Evolutionary conservation across 495 filamentous ascomycete species (phyloP).

Genomic region (Talaromyces stipitatus): DNA sequence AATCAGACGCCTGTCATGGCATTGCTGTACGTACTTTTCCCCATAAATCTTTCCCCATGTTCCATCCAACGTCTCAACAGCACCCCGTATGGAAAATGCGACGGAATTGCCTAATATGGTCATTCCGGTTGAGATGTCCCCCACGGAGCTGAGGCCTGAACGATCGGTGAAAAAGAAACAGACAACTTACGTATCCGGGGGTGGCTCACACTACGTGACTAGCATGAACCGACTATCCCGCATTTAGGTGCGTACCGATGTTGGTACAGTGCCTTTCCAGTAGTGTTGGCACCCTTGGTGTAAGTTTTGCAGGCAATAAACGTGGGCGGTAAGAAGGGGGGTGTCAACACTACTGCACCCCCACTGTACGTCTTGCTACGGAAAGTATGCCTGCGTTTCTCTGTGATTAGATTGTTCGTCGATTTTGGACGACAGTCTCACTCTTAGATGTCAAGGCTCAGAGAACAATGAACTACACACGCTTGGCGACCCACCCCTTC

Average conservation of each 20-base stretch:
- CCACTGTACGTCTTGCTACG: too few relatives aligned
- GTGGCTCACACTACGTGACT: not conserved
- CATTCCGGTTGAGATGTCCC: not conserved
- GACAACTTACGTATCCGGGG: not conserved
- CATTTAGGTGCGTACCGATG: not conserved
- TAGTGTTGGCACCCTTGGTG: too few relatives aligned
- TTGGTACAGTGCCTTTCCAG: not conserved
- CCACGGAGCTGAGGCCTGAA: not conserved
- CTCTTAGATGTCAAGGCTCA: not conserved
- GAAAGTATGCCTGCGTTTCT: too few relatives aligned
- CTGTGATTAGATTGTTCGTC: not conserved
- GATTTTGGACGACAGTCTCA: not conserved
- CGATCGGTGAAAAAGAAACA: not conserved
- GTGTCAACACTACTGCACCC: too few relatives aligned
- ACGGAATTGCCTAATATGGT: not conserved
- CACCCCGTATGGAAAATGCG: not conserved
- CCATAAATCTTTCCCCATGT: too few relatives aligned
- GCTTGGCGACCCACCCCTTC: not conserved
- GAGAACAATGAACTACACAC: not conserved
- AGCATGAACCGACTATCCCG: not conserved
- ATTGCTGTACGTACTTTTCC: too few relatives aligned
- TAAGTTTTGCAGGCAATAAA: too few relatives aligned
- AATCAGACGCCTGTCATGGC: too few relatives aligned
- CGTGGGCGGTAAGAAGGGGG: too few relatives aligned
- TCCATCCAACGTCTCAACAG: not conserved